phyloP scores from a whole-genome alignment of 495 filamentous ascomycete species.

The Cenococcum geophilum region DNA sequence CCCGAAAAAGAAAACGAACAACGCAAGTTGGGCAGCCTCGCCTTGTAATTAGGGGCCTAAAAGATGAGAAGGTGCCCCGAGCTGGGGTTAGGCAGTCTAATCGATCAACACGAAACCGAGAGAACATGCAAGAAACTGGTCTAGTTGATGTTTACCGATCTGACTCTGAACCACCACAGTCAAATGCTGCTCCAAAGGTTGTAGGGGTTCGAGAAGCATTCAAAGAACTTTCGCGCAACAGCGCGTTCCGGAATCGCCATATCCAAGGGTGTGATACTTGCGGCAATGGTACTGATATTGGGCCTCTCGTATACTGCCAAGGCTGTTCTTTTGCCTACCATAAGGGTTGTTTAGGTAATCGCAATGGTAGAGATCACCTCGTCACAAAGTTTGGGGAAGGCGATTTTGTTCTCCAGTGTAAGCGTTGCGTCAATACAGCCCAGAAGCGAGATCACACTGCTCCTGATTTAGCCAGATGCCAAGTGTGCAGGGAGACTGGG shows the following conservation, averaged over 20 bases:
- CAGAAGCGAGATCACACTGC: conserved; percentile 59
- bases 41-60: conserved; percentile 4
- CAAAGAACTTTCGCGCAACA: conserved; percentile 46
- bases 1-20: conserved; percentile 20
- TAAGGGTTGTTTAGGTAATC: conserved; percentile 69
- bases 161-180: conserved; percentile 36
- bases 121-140: conserved; percentile 58
- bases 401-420: conserved; percentile 84
- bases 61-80: conserved; percentile 17
- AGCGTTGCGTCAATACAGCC: conserved; percentile 65
- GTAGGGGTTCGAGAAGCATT: conserved; percentile 66
- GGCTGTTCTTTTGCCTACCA: conserved; percentile 83
- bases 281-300: conserved; percentile 45
- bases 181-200: conserved; percentile 44
- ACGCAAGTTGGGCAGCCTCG: background rate
- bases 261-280: conserved; percentile 70
- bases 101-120: conserved; percentile 34
- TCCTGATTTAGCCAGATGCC: conserved; percentile 66
- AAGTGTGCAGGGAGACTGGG: conserved; percentile 56
- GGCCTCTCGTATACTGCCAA: conserved; percentile 74
- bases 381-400: conserved; percentile 80
- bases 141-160: conserved; percentile 56
- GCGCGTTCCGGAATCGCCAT: conserved; percentile 63
- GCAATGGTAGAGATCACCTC: conserved; percentile 71
- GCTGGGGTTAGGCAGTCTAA: conserved; percentile 33